Percentiles rank a stretch among this genome's conserved stretches.
Evolutionary conservation across 495 filamentous ascomycete species (phyloP).

Genomic region (Neurospora africana): DNA sequence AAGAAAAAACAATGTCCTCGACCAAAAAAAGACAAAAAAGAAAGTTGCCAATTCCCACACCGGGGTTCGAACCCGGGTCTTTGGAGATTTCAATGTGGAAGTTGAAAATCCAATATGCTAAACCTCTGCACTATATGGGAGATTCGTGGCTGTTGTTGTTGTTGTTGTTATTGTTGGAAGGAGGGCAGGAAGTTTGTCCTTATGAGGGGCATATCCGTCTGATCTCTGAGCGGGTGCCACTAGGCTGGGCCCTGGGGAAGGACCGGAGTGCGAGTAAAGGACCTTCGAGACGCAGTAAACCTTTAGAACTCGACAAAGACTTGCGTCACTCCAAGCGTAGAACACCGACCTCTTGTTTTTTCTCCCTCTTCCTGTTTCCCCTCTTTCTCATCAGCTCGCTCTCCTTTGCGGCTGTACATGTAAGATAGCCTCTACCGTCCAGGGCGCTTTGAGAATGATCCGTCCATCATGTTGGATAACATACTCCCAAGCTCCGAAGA

Average conservation of each 20-base stretch:
- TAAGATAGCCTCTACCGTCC: background rate
- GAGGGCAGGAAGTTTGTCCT: background rate
- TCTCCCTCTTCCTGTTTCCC: background rate
- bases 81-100: background rate
- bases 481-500: background rate
- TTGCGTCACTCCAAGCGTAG: background rate
- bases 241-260: background rate
- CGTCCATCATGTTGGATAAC: background rate
- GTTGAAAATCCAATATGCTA: background rate
- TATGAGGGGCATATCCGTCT: background rate
- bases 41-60: background rate
- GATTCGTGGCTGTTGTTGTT: background rate
- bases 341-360: background rate
- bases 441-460: background rate
- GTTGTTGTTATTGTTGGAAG: background rate
- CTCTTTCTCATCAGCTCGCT: no score
- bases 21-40: background rate
- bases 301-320: background rate
- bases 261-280: background rate
- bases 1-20: background rate
- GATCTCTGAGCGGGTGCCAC: background rate
- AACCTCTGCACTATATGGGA: background rate
- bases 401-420: no score
- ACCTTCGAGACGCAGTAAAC: background rate
- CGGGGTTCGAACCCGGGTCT: background rate